phyloP scores from a whole-genome alignment of 1,284 basidiomycete species.

The Ganoderma meredithae region DNA sequence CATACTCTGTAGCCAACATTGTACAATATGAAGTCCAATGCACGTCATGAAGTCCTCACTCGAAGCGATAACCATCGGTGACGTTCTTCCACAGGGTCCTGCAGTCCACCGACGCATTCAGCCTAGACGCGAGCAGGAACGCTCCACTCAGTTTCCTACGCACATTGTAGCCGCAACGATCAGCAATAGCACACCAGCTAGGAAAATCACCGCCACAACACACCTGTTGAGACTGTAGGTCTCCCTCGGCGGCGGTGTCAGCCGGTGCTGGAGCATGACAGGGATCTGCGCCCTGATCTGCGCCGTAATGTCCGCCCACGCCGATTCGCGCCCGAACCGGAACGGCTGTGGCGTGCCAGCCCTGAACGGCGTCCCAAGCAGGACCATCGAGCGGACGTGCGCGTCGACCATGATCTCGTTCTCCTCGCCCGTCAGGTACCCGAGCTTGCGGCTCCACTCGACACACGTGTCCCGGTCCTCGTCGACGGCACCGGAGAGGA shows the following conservation, averaged over 20 bases:
- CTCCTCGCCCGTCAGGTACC: conserved; percentile 93
- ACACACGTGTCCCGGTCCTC: conserved; percentile 78
- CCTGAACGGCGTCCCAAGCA: conserved; percentile 86
- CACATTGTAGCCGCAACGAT: background rate
- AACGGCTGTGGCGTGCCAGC: conserved; percentile 69
- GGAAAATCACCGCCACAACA: conserved; percentile 27
- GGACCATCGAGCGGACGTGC: conserved; percentile 85
- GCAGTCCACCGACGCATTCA: conserved; percentile 83
- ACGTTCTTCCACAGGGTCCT: conserved; percentile 78
- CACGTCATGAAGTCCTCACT: background rate
- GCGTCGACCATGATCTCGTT: conserved; percentile 91
- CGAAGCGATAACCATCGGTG: conserved; percentile 42
- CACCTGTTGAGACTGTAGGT: conserved; percentile 94
- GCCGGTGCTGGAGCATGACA: conserved; percentile 87
- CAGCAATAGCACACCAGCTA: background rate
- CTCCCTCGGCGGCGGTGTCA: conserved; percentile 93
- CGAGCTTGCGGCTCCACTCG: conserved; percentile 79
- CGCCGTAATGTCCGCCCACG: conserved; percentile 76
- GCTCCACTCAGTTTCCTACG: conserved; percentile 90
- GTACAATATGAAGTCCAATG: background rate
- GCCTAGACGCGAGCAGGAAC: conserved; percentile 88
- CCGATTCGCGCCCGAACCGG: conserved; percentile 69
- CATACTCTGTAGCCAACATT: background rate
- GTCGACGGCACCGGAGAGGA: conserved; percentile 81
- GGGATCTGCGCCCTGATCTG: conserved; percentile 87